Evolutionary conservation across 495 filamentous ascomycete genomes (phyloP).

Genomic region (Penicillium ucsense): DNA sequence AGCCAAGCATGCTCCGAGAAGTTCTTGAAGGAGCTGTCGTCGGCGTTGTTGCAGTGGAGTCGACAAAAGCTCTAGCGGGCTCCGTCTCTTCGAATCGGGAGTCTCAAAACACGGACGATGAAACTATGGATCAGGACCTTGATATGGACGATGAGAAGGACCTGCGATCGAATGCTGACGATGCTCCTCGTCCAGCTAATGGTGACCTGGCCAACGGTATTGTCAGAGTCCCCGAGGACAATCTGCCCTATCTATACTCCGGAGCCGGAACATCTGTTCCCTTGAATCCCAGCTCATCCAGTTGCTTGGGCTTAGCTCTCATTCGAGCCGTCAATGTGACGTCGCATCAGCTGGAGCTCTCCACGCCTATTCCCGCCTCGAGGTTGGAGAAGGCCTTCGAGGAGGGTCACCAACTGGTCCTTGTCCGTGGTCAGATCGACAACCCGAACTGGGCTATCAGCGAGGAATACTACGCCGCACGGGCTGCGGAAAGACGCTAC

Average conservation of each 20-base stretch:
- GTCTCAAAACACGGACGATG: background rate
- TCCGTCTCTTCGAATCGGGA: background rate
- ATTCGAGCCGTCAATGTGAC: slow-evolving; percentile 36
- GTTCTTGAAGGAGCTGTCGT: slow-evolving; percentile 51
- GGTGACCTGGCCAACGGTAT: slow-evolving; percentile 13
- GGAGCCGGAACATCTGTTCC: slow-evolving; percentile 29
- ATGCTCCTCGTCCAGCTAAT: background rate
- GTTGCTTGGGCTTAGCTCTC: slow-evolving; percentile 43
- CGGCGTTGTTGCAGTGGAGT: slow-evolving; percentile 45
- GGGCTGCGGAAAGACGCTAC: slow-evolving; percentile 27
- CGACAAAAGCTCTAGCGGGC: slow-evolving; percentile 24
- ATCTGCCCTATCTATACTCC: slow-evolving; percentile 34
- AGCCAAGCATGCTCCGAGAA: slow-evolving; percentile 37
- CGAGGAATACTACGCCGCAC: slow-evolving; percentile 35
- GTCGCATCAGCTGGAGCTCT: slow-evolving; percentile 32
- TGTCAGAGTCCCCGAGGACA: slow-evolving; percentile 23
- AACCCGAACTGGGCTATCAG: slow-evolving; percentile 43
- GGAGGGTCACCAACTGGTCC: slow-evolving; percentile 31
- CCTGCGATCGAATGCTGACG: slow-evolving; percentile 12
- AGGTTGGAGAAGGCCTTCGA: slow-evolving; percentile 23
- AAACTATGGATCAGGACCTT: slow-evolving; percentile 5
- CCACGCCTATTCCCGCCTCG: slow-evolving; percentile 36
- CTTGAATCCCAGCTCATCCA: slow-evolving; percentile 32
- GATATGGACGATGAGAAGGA: slow-evolving; percentile 15
- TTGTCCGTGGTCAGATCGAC: slow-evolving; percentile 45